Evolutionary conservation across 148 eudicot genomes (phyloP).

Genomic region (Drosera capensis): DNA sequence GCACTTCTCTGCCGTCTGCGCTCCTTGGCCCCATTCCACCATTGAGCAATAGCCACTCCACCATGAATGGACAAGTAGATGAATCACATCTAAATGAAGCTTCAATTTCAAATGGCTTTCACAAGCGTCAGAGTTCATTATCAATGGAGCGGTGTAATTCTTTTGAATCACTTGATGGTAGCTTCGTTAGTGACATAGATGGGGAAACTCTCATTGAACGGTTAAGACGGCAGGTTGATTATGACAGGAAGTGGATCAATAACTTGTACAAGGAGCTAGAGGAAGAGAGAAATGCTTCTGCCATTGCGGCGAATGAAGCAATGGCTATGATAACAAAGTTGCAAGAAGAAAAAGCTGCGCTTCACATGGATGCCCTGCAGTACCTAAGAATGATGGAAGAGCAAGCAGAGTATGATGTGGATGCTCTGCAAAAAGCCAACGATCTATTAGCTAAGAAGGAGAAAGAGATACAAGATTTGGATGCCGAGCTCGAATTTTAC

Average conservation of each 20-base stretch:
- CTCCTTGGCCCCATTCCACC: not conserved
- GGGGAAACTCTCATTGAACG: slow-evolving; percentile 27
- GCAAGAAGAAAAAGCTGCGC: slow-evolving; percentile 71
- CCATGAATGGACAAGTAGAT: slow-evolving; percentile 10
- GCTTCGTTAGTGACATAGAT: slow-evolving; percentile 21
- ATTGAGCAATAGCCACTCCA: slow-evolving; percentile 1
- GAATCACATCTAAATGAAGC: slow-evolving; percentile 15
- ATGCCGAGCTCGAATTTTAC: slow-evolving; percentile 36
- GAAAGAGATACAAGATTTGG: slow-evolving; percentile 61
- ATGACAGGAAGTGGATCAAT: slow-evolving; percentile 17
- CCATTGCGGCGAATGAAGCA: slow-evolving; percentile 55
- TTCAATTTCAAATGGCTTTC: slow-evolving; percentile 10
- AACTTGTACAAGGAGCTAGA: slow-evolving; percentile 44
- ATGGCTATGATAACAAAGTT: slow-evolving; percentile 86
- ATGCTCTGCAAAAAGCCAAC: slow-evolving; percentile 52
- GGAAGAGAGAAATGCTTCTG: slow-evolving; percentile 64
- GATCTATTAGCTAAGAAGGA: slow-evolving; percentile 55
- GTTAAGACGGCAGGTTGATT: slow-evolving; percentile 37
- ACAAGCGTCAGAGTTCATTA: slow-evolving; percentile 3
- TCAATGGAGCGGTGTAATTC: slow-evolving; percentile 22
- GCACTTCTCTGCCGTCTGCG: too few relatives aligned
- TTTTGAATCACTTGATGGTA: slow-evolving; percentile 28
- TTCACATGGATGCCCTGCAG: slow-evolving; percentile 75
- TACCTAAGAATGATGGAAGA: slow-evolving; percentile 80
- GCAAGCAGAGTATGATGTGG: slow-evolving; percentile 68